Evolutionary conservation across 2,329 filamentous ascomycete species (phyloP).

Genomic region (Neofusicoccum umdonicola): DNA sequence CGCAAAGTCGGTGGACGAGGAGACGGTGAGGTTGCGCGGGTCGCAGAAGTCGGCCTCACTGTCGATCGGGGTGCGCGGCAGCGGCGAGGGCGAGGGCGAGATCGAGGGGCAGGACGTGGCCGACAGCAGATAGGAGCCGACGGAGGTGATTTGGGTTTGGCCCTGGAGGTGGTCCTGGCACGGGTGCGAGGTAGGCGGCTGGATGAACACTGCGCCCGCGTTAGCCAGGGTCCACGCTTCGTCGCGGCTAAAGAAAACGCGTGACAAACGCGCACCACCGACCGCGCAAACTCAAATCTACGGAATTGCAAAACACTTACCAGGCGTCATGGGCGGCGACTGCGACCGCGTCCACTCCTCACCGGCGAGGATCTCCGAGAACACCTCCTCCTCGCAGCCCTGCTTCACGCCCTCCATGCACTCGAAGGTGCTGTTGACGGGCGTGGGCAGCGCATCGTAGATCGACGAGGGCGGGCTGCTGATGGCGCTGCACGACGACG

Average conservation of each 20-base stretch:
- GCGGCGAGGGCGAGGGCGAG: constrained; percentile 81
- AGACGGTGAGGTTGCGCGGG: constrained; percentile 81
- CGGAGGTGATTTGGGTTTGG: constrained; percentile 38
- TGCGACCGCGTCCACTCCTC: constrained; percentile 74
- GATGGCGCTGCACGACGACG: constrained; percentile 77
- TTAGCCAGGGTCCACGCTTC: constrained; percentile 24
- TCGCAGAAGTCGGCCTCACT: constrained; percentile 84
- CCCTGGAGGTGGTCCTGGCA: constrained; percentile 37
- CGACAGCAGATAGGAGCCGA: constrained; percentile 63
- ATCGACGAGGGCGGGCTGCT: constrained; percentile 77
- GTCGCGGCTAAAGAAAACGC: constrained; percentile 12
- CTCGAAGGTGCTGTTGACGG: constrained; percentile 71
- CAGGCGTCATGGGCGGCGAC: constrained; percentile 86
- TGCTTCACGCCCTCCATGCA: constrained; percentile 46
- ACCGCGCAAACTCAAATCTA: not conserved
- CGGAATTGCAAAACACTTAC: constrained; percentile 57
- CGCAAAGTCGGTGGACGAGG: constrained; percentile 61
- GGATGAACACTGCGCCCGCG: constrained; percentile 58
- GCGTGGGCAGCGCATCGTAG: constrained; percentile 76
- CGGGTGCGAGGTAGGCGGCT: constrained; percentile 47
- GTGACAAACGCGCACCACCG: not conserved
- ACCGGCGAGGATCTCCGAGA: constrained; percentile 68
- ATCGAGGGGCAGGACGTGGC: constrained; percentile 75
- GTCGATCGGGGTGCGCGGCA: constrained; percentile 67
- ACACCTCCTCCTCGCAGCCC: constrained; percentile 66